Evolutionary conservation across 306 rosid species (phyloP), one percentile per base, ranked within the genome.

Genomic region (Gleditsia sinensis): DNA sequence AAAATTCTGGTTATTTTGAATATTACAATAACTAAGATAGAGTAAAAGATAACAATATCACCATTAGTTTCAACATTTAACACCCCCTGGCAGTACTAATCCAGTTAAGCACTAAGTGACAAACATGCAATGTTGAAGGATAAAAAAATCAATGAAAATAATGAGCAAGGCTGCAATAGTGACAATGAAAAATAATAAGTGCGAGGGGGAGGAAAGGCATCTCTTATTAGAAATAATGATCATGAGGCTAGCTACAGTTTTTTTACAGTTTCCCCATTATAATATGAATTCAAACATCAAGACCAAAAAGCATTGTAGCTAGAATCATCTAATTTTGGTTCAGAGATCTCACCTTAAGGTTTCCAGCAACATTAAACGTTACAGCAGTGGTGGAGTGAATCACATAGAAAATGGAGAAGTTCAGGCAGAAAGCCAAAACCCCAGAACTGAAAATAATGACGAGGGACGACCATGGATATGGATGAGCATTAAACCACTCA

Each of bases 351-450:
- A 91, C 98, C 98, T 94, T 94, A 40, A 94, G 97, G 83, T 94
- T 94, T 69, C 98, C 98, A 49, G 98, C 98, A 30, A 94, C 98
- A 27, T 94, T 94, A 86, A 94, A 94, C 19, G 97, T 94, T 6
- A 94, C 98, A 21, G 97, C 98, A 63, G 94, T 94, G 37, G 98
- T 94, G 66, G 97, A 94, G 80, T 94, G 98, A 79, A 94, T 94
- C 82, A 94, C 97, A 21, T 94, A 94, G 63, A 94, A 94, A 54
- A 94, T 94, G 82, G 98, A 94, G 86, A 94, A 94, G 84, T 94
- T 94, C 25, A 94, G 97, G 68, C 97, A 94, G 84, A 94, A 94
- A 12, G 98, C 98, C 88, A 91, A 69, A 57, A 94, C 90, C 57
- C 98, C 98, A 4, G 98, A 94, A 81, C 93, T 81, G 71, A 94